These are phyloP conservation scores for Paramecium pentaurelia DNA, from an alignment of 73 alveolate genomes.

Conservation along the genomic window DNA sequence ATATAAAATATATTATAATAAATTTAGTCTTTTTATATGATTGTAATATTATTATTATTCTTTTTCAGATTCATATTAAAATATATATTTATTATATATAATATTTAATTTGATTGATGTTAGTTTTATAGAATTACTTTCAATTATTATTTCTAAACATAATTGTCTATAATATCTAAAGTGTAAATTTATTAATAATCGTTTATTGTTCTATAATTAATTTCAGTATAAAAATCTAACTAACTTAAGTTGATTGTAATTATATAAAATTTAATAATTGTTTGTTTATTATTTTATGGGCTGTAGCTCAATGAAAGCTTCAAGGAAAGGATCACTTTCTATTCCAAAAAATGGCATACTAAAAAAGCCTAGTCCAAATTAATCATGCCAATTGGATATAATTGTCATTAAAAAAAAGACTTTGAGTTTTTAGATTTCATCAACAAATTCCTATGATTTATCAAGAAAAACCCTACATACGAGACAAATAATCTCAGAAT, in stretches of 20 bases:
- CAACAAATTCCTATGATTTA: neutral
- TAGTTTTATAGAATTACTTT: neutral
- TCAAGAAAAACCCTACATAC: neutral
- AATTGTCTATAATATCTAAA: neutral
- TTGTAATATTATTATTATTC: neutral
- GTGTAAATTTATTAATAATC: neutral
- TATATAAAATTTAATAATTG: neutral
- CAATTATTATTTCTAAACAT: neutral
- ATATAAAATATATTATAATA: neutral
- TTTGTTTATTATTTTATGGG: neutral
- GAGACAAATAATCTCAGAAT: neutral
- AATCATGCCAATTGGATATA: neutral
- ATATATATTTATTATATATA: neutral
- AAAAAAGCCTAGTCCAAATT: neutral
- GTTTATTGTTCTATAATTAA: neutral
- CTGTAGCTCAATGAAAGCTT: neutral
- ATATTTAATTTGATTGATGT: neutral
- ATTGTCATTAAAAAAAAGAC: neutral
- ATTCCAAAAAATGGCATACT: neutral
- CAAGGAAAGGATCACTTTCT: neutral
- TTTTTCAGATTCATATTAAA: neutral
- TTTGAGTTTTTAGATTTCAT: neutral
- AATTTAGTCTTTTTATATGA: neutral
- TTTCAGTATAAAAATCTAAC: neutral
- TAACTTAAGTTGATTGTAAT: neutral